These are phyloP conservation scores for Aspergillus melleus DNA, from an alignment of 2,329 filamentous ascomycete species.

Conservation along the genomic window DNA sequence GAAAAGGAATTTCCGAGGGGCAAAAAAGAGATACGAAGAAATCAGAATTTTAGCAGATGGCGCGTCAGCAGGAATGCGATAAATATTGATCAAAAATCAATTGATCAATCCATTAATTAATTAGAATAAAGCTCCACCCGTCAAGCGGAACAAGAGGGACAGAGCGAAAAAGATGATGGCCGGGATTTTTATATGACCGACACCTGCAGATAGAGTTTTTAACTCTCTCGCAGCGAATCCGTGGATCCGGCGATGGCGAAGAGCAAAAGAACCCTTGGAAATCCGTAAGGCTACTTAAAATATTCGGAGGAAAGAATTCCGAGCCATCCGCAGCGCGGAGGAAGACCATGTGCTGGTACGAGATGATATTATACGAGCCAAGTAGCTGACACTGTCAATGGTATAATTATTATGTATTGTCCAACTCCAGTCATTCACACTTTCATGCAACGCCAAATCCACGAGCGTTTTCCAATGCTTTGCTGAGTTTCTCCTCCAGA, in stretches of 20 bases:
- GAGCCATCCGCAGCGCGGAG: background rate
- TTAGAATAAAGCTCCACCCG: background rate
- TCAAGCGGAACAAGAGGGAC: background rate
- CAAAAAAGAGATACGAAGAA: background rate
- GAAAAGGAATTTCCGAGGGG: background rate
- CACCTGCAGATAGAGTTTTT: too few species aligned
- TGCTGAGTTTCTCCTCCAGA: slow-evolving; percentile 71
- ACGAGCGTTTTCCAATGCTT: slow-evolving; percentile 83
- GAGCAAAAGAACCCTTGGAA: too few species aligned
- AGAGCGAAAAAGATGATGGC: background rate
- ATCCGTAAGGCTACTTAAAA: too few species aligned
- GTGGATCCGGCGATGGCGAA: too few species aligned
- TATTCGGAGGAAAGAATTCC: background rate
- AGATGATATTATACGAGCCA: background rate
- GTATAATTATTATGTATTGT: background rate
- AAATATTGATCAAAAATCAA: too few species aligned
- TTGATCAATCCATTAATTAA: background rate
- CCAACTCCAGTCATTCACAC: background rate
- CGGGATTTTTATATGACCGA: too few species aligned
- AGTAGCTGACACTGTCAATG: background rate
- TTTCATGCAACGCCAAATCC: slow-evolving; percentile 80
- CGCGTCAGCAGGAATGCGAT: background rate
- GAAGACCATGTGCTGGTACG: background rate
- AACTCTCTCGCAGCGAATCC: too few species aligned
- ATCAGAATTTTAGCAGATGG: background rate